Base-by-base conservation (phyloP, 2,329 filamentous ascomycete genomes). In the Colletotrichum agaves region DNA sequence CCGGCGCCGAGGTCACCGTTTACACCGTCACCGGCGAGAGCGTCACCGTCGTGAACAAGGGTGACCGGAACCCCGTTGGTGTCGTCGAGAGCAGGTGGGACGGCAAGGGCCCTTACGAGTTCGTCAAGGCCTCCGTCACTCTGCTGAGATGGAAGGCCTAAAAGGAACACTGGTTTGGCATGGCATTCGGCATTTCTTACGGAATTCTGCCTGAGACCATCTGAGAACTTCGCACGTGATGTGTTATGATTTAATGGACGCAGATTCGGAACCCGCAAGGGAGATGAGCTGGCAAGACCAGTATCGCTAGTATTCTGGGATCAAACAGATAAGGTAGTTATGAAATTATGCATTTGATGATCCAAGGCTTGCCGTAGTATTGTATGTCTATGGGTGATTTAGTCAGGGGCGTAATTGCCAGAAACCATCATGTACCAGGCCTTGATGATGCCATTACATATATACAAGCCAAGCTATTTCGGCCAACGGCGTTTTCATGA, bases 121-220 rank as follows among this genome's bases (percentile, higher is more conserved):
- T 94, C 77, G 82, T 84, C 1, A 93, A 89, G 80, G 87, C 91
- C 75, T 92, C 90, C 3, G 83, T 94, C 52, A 93, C 90, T 3
- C 79, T 94, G 78, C 75, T 94, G 72, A 82, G 85, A 58, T 86
- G 84, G 74, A 92, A 91, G 60, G 39, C 58, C 12, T 73, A 43
- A 56, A 47, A 52, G 31, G 5, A 21, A 31, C 1, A n/a, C 31
- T 2, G 17, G 37, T 6, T 3, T 33, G 8, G 15, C 3, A 2
- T 27, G 27, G 27, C 27, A 27, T 39, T 31, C 12, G 17, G 23
- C 15, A 12, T 17, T 19, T 12, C 15, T 21, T 4, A 56, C 46
- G 10, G 19, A 37, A 35, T 41, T 53, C 33, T 37, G 21, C 6
- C 3, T 43, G 33, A 35, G 35, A 15, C 17, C 50, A 57, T 63